These are phyloP conservation scores for Schizophyllum amplum DNA, from an alignment of 1,284 basidiomycete genomes.

Conservation along the genomic window DNA sequence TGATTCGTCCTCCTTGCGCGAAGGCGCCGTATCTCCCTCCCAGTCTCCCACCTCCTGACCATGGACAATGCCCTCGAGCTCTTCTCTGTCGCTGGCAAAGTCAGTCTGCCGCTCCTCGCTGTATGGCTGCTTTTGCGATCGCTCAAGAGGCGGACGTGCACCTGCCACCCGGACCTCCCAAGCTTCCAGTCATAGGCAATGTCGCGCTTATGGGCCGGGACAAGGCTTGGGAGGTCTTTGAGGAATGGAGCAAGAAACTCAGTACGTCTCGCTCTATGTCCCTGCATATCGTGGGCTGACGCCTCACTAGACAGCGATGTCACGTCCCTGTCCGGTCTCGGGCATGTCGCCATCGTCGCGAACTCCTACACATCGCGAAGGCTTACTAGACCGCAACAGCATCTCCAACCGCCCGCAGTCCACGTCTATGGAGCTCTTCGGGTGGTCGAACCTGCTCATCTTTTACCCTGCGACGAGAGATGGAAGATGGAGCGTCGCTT, in stretches of 20 bases:
- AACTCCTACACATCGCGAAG: constrained; percentile 26
- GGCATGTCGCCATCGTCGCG: constrained; percentile 28
- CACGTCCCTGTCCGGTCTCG: constrained; percentile 1
- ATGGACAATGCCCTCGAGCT: no score
- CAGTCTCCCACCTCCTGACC: no score
- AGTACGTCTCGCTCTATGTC: background rate
- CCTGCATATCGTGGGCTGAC: no score
- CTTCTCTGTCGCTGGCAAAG: no score
- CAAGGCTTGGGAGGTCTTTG: constrained; percentile 1
- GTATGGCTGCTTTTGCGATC: background rate
- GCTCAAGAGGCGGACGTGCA: background rate
- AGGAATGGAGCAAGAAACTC: constrained; percentile 3
- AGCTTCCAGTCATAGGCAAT: constrained; percentile 5
- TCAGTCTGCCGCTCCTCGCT: no score
- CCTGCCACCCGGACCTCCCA: constrained; percentile 7
- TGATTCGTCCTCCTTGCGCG: no score
- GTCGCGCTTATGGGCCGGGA: constrained; percentile 1
- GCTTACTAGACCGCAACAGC: constrained; percentile 31
- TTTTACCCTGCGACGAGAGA: background rate
- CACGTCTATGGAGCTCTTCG: background rate
- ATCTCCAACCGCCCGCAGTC: constrained; percentile 27
- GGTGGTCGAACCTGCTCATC: background rate
- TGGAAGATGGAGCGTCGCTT: background rate
- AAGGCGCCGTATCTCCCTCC: no score
- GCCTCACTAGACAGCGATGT: background rate